phyloP scores from a whole-genome alignment of 768 basidiomycete species.

The Auricularia cornea region DNA sequence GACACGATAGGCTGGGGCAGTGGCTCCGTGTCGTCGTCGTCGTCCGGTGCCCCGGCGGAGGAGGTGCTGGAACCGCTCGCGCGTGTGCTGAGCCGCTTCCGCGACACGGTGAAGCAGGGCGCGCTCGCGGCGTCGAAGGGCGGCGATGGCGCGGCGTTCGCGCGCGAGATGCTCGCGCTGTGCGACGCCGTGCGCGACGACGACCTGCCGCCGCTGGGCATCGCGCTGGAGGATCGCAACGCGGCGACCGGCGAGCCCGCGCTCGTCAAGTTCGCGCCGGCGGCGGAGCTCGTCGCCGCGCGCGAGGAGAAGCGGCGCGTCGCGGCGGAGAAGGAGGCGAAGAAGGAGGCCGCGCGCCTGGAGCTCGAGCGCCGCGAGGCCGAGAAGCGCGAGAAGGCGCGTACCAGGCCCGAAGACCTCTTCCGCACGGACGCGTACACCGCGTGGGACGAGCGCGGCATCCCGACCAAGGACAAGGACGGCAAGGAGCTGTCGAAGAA shows the following conservation, averaged over 20 bases:
- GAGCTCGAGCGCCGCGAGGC: constrained; percentile 41
- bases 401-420: constrained; percentile 60
- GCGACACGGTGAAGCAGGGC: constrained; percentile 76
- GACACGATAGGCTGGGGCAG: constrained; percentile 28
- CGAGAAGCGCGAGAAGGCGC: constrained; percentile 80
- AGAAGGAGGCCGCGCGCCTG: constrained; percentile 52
- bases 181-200: constrained; percentile 86
- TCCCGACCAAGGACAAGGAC: constrained; percentile 77
- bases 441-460: constrained; percentile 76
- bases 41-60: constrained; percentile 30
- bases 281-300: constrained; percentile 69
- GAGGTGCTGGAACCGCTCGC: constrained; percentile 85
- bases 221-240: constrained; percentile 74
- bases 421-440: constrained; percentile 79
- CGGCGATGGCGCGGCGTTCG: constrained; percentile 22
- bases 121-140: constrained; percentile 65
- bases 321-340: constrained; percentile 67
- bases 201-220: constrained; percentile 88
- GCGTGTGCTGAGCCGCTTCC: constrained; percentile 75
- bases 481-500: constrained; percentile 84
- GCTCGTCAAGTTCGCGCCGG: constrained; percentile 83
- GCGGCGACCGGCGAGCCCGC: constrained; percentile 30
- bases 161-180: constrained; percentile 75
- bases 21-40: not conserved
- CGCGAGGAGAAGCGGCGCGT: constrained; percentile 89